These are phyloP conservation scores for Falciphora oryzae DNA, from an alignment of 2,329 filamentous ascomycete species.

Conservation along the genomic window DNA sequence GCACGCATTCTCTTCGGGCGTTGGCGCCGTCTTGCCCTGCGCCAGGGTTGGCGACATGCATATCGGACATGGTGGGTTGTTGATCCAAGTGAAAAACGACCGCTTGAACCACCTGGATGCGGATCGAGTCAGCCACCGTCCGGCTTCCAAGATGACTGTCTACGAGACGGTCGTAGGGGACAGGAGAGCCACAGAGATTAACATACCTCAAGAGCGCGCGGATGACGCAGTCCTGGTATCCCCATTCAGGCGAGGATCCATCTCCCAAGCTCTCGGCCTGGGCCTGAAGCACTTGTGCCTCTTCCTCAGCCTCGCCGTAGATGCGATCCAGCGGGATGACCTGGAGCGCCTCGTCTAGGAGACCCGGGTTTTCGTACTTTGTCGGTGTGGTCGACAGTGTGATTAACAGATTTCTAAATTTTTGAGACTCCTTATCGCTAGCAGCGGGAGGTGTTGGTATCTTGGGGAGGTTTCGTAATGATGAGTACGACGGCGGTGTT, in stretches of 20 bases:
- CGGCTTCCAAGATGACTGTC: conserved; percentile 1
- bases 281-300: conserved; percentile 79
- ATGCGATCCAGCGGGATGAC: conserved; percentile 85
- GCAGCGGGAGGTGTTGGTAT: conserved; percentile 66
- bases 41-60: conserved; percentile 80
- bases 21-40: conserved; percentile 76
- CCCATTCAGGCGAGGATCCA: conserved; percentile 80
- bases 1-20: conserved; percentile 82
- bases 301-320: conserved; percentile 90
- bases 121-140: conserved; percentile 10
- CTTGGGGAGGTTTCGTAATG: conserved; percentile 43
- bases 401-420: conserved; percentile 76
- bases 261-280: conserved; percentile 83
- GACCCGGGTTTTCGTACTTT: conserved; percentile 92
- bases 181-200: conserved; percentile 7
- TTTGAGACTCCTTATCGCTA: conserved; percentile 60
- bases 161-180: conserved; percentile 12
- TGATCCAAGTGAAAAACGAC: conserved; percentile 93
- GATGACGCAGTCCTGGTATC: conserved; percentile 95
- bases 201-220: conserved; percentile 75
- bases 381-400: conserved; percentile 82
- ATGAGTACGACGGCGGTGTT: conserved; percentile 43
- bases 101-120: conserved; percentile 80
- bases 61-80: conserved; percentile 80
- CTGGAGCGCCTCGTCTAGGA: conserved; percentile 85